Conservation (phyloP, 331 rosid species). For the Pyracantha coccinea region DNA sequence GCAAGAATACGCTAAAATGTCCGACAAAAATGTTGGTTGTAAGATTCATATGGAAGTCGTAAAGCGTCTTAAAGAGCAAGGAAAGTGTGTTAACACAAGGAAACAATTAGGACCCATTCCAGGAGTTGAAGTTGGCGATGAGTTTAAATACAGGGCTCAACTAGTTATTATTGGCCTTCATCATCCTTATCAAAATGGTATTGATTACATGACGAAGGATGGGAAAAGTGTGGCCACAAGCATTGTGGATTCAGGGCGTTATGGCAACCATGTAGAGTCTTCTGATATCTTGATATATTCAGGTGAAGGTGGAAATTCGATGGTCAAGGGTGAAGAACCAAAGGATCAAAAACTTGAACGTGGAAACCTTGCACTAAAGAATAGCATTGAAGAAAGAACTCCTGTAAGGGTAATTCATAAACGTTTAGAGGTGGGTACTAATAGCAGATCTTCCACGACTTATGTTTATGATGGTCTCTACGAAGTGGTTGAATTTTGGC, state of each 20-base stretch:
- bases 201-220: slow-evolving; percentile 28
- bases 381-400: slow-evolving; percentile 22
- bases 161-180: slow-evolving; percentile 44
- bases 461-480: slow-evolving; percentile 44
- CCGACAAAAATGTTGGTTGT: not conserved
- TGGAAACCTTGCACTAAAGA: slow-evolving; percentile 32
- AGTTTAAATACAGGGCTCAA: slow-evolving; percentile 14
- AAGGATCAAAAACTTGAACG: too few species aligned
- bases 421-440: not conserved
- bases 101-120: slow-evolving; percentile 24
- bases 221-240: slow-evolving; percentile 29
- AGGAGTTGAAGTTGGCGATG: slow-evolving; percentile 27
- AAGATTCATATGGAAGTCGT: slow-evolving; percentile 1
- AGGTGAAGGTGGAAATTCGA: slow-evolving; percentile 36
- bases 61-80: not conserved
- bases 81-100: slow-evolving; percentile 7
- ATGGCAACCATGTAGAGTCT: slow-evolving; percentile 10
- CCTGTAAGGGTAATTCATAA: slow-evolving; percentile 37
- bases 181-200: slow-evolving; percentile 13
- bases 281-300: slow-evolving; percentile 18
- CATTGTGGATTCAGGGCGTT: slow-evolving; percentile 26
- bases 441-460: not conserved
- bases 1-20: not conserved
- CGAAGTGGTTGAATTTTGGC: slow-evolving; percentile 6
- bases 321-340: too few species aligned